Evolutionary conservation across 1,139 yeast species (phyloP), one percentile per base, ranked within the genome.

Genomic region (Zygosaccharomyces pseudobailii): DNA sequence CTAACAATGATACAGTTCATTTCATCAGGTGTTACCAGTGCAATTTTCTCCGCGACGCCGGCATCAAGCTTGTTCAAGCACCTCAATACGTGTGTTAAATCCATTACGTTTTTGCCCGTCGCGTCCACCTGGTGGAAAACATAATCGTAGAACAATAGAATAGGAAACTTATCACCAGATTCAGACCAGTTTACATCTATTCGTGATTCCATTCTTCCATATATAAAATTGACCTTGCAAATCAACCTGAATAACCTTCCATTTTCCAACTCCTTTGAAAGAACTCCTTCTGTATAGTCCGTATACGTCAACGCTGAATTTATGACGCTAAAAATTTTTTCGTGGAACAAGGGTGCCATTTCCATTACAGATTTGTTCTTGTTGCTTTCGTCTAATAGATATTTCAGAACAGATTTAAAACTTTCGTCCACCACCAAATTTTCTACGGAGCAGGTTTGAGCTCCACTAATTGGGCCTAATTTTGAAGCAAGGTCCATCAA

Each of bases 21-120:
- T 62, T 89, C 96, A 64, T 90, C 96, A 17, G 84, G 76, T 27
- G 94, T 83, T 5, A 88, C 87, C 51, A 92, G 74, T 62, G 89
- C 71, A 24, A 92, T 69, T 58, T 79, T 82, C 65, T 92, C 98
- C 45, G 87, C 92, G 40, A 85, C 77, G 1, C 97, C 98, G 10
- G 94, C 95, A 65, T 94, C 99, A 51, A 92, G 72, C 66, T 92
- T 92, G 69, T 92, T 92, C 59, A 92, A 71, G 56, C 84, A 79
- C 44, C 79, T 72, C 54, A 94, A 71, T 3, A 90, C 94, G 63
- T 89, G 88, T 2, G 90, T 83, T 57, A 92, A 72, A 67, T 94
- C 97, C 48, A 88, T 71, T 3, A 83, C 79, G 2, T 96, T 89
- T 57, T 78, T 77, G 17, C 96, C 96, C 31, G 69, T 68, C 46